These are phyloP conservation scores for Hortiboletus rubellus DNA, from an alignment of 1,284 basidiomycete species.

Conservation along the genomic window DNA sequence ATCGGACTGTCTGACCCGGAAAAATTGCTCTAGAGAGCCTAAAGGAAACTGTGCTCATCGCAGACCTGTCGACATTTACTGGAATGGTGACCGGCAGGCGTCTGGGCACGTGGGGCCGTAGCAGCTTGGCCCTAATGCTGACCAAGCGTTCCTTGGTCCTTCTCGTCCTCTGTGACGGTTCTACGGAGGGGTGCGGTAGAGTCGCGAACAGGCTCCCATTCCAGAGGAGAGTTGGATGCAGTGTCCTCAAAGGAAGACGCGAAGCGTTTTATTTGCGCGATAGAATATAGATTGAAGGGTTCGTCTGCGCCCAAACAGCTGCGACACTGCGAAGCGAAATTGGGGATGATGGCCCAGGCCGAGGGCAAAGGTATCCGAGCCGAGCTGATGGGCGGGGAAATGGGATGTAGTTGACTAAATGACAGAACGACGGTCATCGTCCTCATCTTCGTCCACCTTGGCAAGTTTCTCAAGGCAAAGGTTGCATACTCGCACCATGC, in stretches of 20 bases:
- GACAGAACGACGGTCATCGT: conserved; percentile 78
- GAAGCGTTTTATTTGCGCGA: conserved; percentile 66
- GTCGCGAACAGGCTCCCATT: conserved; percentile 54
- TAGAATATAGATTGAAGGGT: conserved; percentile 75
- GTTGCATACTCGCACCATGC: conserved; percentile 92
- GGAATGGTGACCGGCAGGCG: conserved; percentile 51
- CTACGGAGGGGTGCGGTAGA: conserved; percentile 82
- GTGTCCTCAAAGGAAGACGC: conserved; percentile 56
- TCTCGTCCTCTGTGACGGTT: conserved; percentile 76
- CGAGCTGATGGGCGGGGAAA: conserved; percentile 51
- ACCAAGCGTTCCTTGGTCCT: conserved; percentile 49
- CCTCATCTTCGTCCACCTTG: conserved; percentile 74
- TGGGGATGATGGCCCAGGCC: conserved; percentile 60
- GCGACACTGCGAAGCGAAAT: conserved; percentile 86
- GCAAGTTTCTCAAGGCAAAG: conserved; percentile 90
- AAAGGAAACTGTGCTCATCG: conserved; percentile 74
- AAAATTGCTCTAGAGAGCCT: conserved; percentile 66
- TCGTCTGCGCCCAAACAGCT: conserved; percentile 79
- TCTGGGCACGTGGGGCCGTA: conserved; percentile 47
- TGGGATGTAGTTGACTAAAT: conserved; percentile 61
- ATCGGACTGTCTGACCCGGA: conserved; percentile 55
- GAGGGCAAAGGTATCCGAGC: conserved; percentile 43
- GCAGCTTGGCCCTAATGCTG: conserved; percentile 42
- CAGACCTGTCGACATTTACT: conserved; percentile 45
- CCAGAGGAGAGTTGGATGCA: conserved; percentile 49